Percentiles rank a stretch among this genome's conserved stretches.
Evolutionary conservation across 257 asterid genomes (phyloP).

Genomic region (Nicotiana tabacum): DNA sequence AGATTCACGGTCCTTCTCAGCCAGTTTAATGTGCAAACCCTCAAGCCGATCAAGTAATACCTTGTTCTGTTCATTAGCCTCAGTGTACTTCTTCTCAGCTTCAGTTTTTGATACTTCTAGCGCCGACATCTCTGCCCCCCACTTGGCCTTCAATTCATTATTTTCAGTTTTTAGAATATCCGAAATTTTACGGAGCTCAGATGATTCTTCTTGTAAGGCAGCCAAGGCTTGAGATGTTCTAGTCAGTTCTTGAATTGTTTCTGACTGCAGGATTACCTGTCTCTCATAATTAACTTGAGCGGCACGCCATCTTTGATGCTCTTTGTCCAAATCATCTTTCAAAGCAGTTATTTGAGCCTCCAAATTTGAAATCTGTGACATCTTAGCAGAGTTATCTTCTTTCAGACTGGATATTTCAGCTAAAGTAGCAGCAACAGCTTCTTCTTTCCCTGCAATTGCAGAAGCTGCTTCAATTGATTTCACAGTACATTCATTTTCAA

Average conservation of each 20-base stretch:
- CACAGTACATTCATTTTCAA: slow-evolving; percentile 53
- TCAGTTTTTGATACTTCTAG: slow-evolving; percentile 66
- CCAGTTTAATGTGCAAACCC: slow-evolving; percentile 76
- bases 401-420: slow-evolving; percentile 62
- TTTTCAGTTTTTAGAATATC: slow-evolving; percentile 49
- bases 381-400: slow-evolving; percentile 57
- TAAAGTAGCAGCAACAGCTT: slow-evolving; percentile 57
- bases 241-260: slow-evolving; percentile 90
- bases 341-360: slow-evolving; percentile 57
- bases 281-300: slow-evolving; percentile 87
- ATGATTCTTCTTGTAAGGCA: slow-evolving; percentile 56
- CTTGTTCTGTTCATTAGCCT: slow-evolving; percentile 84
- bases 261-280: slow-evolving; percentile 94
- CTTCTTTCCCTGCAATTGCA: slow-evolving; percentile 71
- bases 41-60: slow-evolving; percentile 74
- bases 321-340: slow-evolving; percentile 77
- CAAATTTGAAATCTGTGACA: slow-evolving; percentile 58
- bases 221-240: slow-evolving; percentile 81
- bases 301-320: slow-evolving; percentile 65
- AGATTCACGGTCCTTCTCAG: slow-evolving; percentile 65
- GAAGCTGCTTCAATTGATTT: slow-evolving; percentile 59
- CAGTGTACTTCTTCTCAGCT: slow-evolving; percentile 68
- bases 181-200: slow-evolving; percentile 62
- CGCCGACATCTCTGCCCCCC: slow-evolving; percentile 66
- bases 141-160: slow-evolving; percentile 62